These are phyloP conservation scores for Trypanosoma caninum DNA, from an alignment of 208 protist genomes.

Conservation along the genomic window DNA sequence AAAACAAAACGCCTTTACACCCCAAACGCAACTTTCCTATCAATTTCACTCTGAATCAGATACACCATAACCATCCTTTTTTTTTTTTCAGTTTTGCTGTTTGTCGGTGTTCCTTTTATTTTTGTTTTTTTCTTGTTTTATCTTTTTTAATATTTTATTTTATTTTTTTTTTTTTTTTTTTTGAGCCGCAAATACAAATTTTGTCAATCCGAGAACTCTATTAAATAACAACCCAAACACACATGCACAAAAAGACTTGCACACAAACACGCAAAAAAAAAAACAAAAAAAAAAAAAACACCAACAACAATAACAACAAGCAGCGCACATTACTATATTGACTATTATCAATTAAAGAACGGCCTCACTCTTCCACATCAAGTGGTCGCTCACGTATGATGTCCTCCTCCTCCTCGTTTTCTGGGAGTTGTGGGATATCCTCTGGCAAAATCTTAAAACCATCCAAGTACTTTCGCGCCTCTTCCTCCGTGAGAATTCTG, in stretches of 20 bases:
- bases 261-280: background rate
- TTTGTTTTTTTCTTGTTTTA: background rate
- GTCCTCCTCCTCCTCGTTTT: constrained; percentile 60
- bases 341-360: too few species aligned
- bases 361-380: constrained; percentile 86
- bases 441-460: constrained; percentile 76
- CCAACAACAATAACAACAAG: background rate
- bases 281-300: background rate
- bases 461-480: constrained; percentile 76
- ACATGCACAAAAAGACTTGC: background rate
- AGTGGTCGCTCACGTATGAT: constrained; percentile 61
- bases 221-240: too few species aligned
- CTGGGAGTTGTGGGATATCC: constrained; percentile 51
- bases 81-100: too few species aligned
- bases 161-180: constrained; percentile 1
- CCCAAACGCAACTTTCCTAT: too few species aligned
- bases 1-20: too few species aligned
- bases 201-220: background rate
- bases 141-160: background rate
- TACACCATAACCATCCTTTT: too few species aligned
- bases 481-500: constrained; percentile 84
- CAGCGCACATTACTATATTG: too few species aligned
- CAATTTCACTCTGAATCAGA: too few species aligned
- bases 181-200: background rate
- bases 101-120: too few species aligned